Percentiles rank a stretch among this genome's conserved stretches.
phyloP scores from a whole-genome alignment of 2,329 filamentous ascomycete species.

The Aspergillus awamori region DNA sequence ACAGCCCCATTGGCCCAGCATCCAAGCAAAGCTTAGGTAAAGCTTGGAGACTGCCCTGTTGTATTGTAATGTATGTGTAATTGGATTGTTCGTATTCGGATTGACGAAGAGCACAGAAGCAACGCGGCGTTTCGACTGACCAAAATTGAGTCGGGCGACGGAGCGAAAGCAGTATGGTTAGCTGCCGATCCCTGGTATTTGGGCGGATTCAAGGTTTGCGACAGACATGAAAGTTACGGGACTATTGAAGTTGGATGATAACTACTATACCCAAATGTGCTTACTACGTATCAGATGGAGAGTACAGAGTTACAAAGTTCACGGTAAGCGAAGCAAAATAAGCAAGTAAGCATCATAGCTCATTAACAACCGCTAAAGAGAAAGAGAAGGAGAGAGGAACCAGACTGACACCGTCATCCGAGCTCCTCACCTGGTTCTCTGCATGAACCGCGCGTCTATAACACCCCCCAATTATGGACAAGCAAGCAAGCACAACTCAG shows the following conservation, averaged over 20 bases:
- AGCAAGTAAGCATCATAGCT: background rate
- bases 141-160: background rate
- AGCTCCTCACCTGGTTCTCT: background rate
- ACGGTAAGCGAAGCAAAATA: background rate
- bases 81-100: background rate
- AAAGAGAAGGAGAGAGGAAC: no score
- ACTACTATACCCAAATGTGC: no score
- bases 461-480: background rate
- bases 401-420: background rate
- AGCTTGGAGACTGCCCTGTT: background rate
- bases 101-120: background rate
- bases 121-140: background rate
- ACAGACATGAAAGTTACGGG: no score
- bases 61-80: background rate
- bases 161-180: background rate
- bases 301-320: no score
- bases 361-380: no score
- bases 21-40: background rate
- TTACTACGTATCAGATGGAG: background rate
- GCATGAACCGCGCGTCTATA: constrained; percentile 5
- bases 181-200: background rate
- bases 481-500: background rate
- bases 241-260: background rate
- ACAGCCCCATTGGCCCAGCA: background rate
- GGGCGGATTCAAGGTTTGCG: background rate